These are phyloP conservation scores for Penicillium sp. DNA, from an alignment of 2,329 filamentous ascomycete genomes.

Conservation along the genomic window DNA sequence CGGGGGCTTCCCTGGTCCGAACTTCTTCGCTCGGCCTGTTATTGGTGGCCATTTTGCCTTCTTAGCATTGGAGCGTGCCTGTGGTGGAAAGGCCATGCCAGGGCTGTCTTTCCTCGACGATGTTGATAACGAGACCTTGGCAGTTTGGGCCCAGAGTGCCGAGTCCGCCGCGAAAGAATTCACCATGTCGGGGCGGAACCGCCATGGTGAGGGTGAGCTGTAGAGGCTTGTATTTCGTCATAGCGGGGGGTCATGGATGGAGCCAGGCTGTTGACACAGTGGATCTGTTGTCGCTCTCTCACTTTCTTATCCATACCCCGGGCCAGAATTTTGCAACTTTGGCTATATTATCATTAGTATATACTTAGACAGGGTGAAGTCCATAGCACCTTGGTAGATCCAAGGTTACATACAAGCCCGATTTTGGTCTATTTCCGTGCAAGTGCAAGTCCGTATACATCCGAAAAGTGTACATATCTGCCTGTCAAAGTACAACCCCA, in stretches of 20 bases:
- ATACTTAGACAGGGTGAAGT: neutral
- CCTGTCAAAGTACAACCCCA: neutral
- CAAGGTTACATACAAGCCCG: neutral
- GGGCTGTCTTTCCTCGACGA: constrained; percentile 52
- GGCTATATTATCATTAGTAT: constrained; percentile 8
- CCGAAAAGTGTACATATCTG: neutral
- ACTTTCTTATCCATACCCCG: neutral
- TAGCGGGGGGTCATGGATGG: neutral
- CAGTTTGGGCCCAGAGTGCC: constrained; percentile 22
- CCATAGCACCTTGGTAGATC: neutral
- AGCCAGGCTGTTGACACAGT: neutral
- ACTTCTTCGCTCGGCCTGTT: constrained; percentile 79
- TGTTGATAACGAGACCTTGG: constrained; percentile 20
- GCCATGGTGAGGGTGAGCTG: constrained; percentile 25
- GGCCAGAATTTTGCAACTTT: neutral
- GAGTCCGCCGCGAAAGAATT: constrained; percentile 25
- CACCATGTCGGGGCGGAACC: constrained; percentile 8
- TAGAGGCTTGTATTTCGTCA: constrained; percentile 4
- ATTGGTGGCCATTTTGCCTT: constrained; percentile 85
- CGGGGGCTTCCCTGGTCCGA: constrained; percentile 69
- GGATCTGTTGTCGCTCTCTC: neutral
- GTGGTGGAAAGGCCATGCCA: constrained; percentile 64
- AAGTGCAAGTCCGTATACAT: neutral
- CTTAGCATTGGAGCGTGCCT: constrained; percentile 75
- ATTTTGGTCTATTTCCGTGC: neutral